Conservation (phyloP, 139 green algal species). For the Cymbomonas tetramitiformis region DNA sequence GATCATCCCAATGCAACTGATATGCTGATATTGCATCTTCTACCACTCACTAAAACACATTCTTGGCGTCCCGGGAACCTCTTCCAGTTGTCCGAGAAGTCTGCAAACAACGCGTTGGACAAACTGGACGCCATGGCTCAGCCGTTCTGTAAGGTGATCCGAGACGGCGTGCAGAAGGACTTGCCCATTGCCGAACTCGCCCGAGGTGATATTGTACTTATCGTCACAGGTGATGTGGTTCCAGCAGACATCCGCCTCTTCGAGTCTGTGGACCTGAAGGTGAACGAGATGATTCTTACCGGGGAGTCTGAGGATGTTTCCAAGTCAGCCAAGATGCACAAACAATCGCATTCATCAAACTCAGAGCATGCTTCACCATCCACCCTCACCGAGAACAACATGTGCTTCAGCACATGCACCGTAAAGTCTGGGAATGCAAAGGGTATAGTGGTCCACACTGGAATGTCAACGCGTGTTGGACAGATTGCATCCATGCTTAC, state of each 20-base stretch:
- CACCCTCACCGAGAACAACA: constrained; percentile 24
- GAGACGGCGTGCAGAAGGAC: constrained; percentile 5
- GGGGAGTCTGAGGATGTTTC: not conserved
- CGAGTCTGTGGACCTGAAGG: constrained; percentile 31
- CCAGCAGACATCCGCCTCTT: constrained; percentile 21
- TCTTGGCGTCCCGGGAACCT: no score
- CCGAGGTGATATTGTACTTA: constrained; percentile 14
- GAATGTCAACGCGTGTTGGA: constrained; percentile 12
- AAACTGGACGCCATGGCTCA: no score
- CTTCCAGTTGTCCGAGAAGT: no score
- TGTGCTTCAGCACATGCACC: constrained; percentile 33
- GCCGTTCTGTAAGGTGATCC: constrained; percentile 10
- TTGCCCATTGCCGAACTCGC: constrained; percentile 8
- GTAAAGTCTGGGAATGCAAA: constrained; percentile 31
- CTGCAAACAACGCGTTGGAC: no score
- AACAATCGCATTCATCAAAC: no score
- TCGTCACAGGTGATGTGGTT: constrained; percentile 14
- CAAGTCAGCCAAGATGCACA: constrained; percentile 18
- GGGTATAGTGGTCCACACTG: constrained; percentile 35
- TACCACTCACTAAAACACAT: no score
- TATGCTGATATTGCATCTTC: no score
- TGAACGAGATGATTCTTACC: constrained; percentile 11
- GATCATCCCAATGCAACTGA: no score
- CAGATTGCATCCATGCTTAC: constrained; percentile 7
- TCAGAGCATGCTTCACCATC: not conserved